These are phyloP conservation scores for Hypoxylon sp. DNA, from an alignment of 2,329 filamentous ascomycete genomes.

Conservation along the genomic window DNA sequence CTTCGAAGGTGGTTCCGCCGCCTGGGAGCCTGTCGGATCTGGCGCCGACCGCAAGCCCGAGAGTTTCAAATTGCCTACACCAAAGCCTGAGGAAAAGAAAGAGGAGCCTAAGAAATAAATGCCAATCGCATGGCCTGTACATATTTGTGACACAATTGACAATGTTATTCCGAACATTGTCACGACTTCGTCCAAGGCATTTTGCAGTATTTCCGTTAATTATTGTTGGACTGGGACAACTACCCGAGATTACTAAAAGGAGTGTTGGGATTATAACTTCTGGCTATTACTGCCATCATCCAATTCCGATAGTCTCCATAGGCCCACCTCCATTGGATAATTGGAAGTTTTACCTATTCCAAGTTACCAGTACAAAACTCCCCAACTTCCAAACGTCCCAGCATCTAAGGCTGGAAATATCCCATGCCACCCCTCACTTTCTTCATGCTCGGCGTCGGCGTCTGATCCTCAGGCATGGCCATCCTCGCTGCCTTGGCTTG, in stretches of 20 bases:
- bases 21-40: constrained; percentile 73
- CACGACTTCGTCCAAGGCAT: background rate
- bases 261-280: background rate
- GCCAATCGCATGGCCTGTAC: constrained; percentile 46
- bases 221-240: background rate
- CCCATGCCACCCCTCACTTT: constrained; percentile 15
- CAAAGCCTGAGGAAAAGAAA: constrained; percentile 93
- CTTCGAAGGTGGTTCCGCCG: constrained; percentile 88
- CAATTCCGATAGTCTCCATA: background rate
- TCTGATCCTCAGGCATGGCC: constrained; percentile 8
- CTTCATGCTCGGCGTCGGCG: constrained; percentile 3
- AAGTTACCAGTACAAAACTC: background rate
- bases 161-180: constrained; percentile 29
- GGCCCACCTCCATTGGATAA: background rate
- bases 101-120: constrained; percentile 91
- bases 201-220: background rate
- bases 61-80: constrained; percentile 91
- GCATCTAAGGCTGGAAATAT: constrained; percentile 17
- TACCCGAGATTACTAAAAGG: background rate
- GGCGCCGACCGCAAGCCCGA: constrained; percentile 86
- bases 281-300: background rate
- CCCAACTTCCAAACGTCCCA: background rate
- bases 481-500: constrained; percentile 2
- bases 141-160: constrained; percentile 49
- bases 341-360: background rate